Evolutionary conservation across 768 basidiomycete genomes (phyloP).

Genomic region (Podaxis sp.): DNA sequence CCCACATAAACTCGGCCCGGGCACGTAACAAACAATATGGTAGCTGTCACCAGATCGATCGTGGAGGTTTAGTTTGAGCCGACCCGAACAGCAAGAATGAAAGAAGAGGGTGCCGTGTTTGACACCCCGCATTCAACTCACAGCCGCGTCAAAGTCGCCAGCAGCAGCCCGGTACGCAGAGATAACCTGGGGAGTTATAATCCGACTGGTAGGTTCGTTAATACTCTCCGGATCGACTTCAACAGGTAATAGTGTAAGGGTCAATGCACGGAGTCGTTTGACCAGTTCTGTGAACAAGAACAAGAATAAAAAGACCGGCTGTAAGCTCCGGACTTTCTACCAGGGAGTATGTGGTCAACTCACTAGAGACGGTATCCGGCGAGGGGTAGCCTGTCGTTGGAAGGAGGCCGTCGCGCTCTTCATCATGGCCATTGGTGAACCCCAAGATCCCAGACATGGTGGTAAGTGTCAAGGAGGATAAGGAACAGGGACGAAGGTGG

Average conservation of each 20-base stretch:
- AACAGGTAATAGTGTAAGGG: conserved; percentile 16
- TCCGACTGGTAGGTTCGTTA: conserved; percentile 73
- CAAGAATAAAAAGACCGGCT: conserved; percentile 33
- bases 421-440: conserved; percentile 23
- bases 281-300: conserved; percentile 10
- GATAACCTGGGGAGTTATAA: conserved; percentile 79
- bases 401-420: conserved; percentile 44
- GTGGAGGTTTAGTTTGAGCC: neutral
- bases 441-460: conserved; percentile 32
- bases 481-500: neutral
- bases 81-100: neutral
- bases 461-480: conserved; percentile 10
- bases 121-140: conserved; percentile 32
- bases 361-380: conserved; percentile 78
- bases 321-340: neutral
- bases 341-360: conserved; percentile 21
- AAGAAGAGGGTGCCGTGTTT: neutral
- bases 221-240: conserved; percentile 36
- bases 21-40: conserved; percentile 80
- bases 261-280: conserved; percentile 16
- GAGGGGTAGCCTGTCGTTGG: conserved; percentile 51
- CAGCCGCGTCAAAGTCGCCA: conserved; percentile 85
- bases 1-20: conserved; percentile 75
- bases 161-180: conserved; percentile 64
- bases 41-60: conserved; percentile 41